Evolutionary conservation across 305 asterid species (phyloP).

Genomic region (Striga hermonthica): DNA sequence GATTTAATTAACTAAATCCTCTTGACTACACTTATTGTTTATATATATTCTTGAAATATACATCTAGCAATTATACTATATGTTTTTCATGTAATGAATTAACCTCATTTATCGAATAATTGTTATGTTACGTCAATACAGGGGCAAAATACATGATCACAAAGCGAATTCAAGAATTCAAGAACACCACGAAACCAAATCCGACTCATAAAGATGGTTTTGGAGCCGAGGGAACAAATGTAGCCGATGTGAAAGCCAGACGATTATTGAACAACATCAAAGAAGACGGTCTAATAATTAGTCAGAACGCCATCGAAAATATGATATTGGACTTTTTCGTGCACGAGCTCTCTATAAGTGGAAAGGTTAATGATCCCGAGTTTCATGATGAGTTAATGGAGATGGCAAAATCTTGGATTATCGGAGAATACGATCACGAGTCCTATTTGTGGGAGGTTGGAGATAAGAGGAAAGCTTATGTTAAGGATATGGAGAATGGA

Average conservation of each 20-base stretch:
- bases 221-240: constrained; percentile 20
- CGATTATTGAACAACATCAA: constrained; percentile 32
- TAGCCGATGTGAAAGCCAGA: constrained; percentile 39
- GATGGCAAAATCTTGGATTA: constrained; percentile 47
- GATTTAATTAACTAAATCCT: neutral
- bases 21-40: too few relatives aligned
- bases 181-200: constrained; percentile 16
- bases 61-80: too few relatives aligned
- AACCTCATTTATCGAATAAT: too few relatives aligned
- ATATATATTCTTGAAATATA: neutral
- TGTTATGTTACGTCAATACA: constrained; percentile 21
- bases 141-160: constrained; percentile 42
- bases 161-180: constrained; percentile 35
- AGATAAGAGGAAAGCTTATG: constrained; percentile 42
- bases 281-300: neutral
- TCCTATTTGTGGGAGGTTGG: constrained; percentile 53
- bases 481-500: constrained; percentile 61
- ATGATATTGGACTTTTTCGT: constrained; percentile 56
- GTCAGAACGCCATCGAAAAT: neutral
- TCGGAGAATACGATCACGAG: constrained; percentile 36
- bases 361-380: constrained; percentile 25
- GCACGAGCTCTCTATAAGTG: constrained; percentile 37
- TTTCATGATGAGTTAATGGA: constrained; percentile 35
- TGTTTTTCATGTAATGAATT: too few relatives aligned
- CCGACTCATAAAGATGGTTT: constrained; percentile 1